Evolutionary conservation across 1,284 basidiomycete species (phyloP), one percentile per base, ranked within the genome.

Genomic region (Stygiomarasmius scandens): DNA sequence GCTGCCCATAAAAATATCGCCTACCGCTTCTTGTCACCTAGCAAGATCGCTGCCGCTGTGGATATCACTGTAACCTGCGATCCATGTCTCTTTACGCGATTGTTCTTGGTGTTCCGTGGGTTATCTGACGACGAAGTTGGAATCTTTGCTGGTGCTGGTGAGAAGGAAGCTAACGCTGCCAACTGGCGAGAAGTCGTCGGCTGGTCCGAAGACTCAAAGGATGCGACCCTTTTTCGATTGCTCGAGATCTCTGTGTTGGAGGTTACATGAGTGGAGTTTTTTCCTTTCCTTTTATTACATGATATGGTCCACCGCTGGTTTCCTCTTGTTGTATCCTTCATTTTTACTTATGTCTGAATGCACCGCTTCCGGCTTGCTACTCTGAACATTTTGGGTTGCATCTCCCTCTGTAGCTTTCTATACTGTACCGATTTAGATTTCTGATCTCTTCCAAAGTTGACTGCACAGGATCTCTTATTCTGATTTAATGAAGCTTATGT

Each of bases 41-140:
- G 78, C 58, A 87, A 83, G 62, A 87, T 93, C 49, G 89, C 90
- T 8, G 84, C 89, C 1, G 90, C 90, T n/a, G 84, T 93, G 59
- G 90, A 93, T 67, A 90, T 93, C 61, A 85, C 85, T 1, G 85
- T 92, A n/a, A 88, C 87, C 1, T 79, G 82, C 14, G 88, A 91
- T 54, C 84, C 86, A 24, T 91, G 89, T 67, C 76, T 89, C 58
- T 92, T 91, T 71, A 92, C 88, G n/a, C 85, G 90, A 22, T 73
- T 93, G 24, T 93, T 93, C 77, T 79, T 93, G 55, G 90, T 93
- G 70, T 92, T 86, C 74, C 85, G 90, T 29, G 91, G 90, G 0
- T 71, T 93, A 23, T 79, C 79, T n/a, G 90, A 93, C 61, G 90
- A 92, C 54, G 90, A 93, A 59, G 74, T 90, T 59, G 80, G 80